Percentiles rank a stretch among this genome's conserved stretches.
These are phyloP conservation scores for Escovopsis sp. DNA, from an alignment of 2,329 filamentous ascomycete genomes.

Conservation along the genomic window DNA sequence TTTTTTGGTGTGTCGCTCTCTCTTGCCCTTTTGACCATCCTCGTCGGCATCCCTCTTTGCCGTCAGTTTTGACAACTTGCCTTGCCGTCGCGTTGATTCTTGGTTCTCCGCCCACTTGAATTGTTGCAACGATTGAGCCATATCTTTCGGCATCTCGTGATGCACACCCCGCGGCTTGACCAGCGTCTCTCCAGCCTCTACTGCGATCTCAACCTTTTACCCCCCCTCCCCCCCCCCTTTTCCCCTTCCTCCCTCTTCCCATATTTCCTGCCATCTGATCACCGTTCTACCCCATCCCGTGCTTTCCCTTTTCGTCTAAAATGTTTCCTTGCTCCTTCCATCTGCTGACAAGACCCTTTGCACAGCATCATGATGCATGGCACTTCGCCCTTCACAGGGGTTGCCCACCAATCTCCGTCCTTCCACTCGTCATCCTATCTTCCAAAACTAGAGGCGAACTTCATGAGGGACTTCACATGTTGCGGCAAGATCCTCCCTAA, in stretches of 20 bases:
- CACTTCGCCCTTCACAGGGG: constrained; percentile 64
- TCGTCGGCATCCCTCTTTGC: neutral
- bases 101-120: neutral
- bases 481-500: constrained; percentile 82
- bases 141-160: no score
- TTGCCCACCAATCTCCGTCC: constrained; percentile 71
- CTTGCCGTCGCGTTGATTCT: no score
- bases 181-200: neutral
- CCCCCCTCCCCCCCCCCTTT: neutral
- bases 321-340: neutral
- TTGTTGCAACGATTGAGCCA: neutral
- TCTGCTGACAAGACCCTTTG: constrained; percentile 10
- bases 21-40: constrained; percentile 2
- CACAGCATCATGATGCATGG: constrained; percentile 84
- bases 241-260: neutral
- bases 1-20: neutral
- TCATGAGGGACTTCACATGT: constrained; percentile 94
- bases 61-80: neutral
- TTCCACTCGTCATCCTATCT: constrained; percentile 95
- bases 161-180: no score
- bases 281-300: no score
- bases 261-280: neutral
- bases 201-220: no score
- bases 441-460: constrained; percentile 90
- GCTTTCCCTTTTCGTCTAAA: no score